Conservation (phyloP, 2,329 filamentous ascomycete species). For the Blastomyces gilchristii region DNA sequence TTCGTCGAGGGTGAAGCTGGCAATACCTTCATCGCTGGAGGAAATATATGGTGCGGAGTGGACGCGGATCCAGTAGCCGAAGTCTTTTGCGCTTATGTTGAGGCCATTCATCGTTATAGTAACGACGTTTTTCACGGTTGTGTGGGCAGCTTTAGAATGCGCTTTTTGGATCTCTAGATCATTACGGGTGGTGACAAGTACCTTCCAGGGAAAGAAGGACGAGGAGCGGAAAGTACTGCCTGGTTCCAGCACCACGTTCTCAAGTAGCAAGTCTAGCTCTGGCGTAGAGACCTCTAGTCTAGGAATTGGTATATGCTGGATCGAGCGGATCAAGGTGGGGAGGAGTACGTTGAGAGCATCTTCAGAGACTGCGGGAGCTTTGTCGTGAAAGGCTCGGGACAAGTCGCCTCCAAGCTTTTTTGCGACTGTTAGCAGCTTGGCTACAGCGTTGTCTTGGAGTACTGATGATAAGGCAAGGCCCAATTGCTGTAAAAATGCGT, state of each 20-base stretch:
- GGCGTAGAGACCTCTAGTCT: slow-evolving; percentile 79
- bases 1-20: slow-evolving; percentile 74
- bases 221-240: slow-evolving; percentile 73
- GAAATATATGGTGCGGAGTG: slow-evolving; percentile 61
- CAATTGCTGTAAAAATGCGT: slow-evolving; percentile 58
- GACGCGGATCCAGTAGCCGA: slow-evolving; percentile 80
- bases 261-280: slow-evolving; percentile 71
- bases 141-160: slow-evolving; percentile 54
- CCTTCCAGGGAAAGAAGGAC: slow-evolving; percentile 77
- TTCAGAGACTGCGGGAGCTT: slow-evolving; percentile 60
- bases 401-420: slow-evolving; percentile 59
- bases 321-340: slow-evolving; percentile 61
- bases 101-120: slow-evolving; percentile 73
- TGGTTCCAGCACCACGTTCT: slow-evolving; percentile 84
- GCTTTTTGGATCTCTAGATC: slow-evolving; percentile 77
- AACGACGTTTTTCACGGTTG: slow-evolving; percentile 59
- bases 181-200: slow-evolving; percentile 74
- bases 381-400: slow-evolving; percentile 52
- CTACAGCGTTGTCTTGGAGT: slow-evolving; percentile 59
- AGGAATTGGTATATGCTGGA: slow-evolving; percentile 84
- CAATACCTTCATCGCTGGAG: slow-evolving; percentile 66
- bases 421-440: slow-evolving; percentile 56
- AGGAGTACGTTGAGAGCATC: slow-evolving; percentile 74
- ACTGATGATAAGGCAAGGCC: slow-evolving; percentile 59
- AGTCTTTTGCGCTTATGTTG: slow-evolving; percentile 71